Percentiles rank a stretch among this genome's conserved stretches.
phyloP scores from a whole-genome alignment of 1,139 yeast species.

The Suhomyces chickasaworum region DNA sequence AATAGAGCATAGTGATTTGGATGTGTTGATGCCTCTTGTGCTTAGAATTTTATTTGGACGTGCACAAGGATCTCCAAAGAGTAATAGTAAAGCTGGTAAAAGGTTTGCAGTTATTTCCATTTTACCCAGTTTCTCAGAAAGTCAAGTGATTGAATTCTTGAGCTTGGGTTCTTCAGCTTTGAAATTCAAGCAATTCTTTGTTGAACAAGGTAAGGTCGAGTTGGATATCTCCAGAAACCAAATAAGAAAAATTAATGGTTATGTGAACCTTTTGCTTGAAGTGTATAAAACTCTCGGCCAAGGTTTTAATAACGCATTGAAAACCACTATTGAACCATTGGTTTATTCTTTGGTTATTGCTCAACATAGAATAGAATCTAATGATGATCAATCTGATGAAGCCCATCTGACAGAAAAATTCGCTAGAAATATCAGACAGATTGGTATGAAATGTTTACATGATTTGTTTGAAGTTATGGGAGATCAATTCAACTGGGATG shows the following conservation, averaged over 20 bases:
- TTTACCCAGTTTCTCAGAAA: slow-evolving; percentile 61
- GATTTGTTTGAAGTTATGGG: slow-evolving; percentile 54
- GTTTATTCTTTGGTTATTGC: slow-evolving; percentile 59
- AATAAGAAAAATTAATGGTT: slow-evolving; percentile 68
- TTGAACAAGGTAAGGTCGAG: slow-evolving; percentile 10
- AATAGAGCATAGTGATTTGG: slow-evolving; percentile 63
- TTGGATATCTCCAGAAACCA: slow-evolving; percentile 24
- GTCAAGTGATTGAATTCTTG: slow-evolving; percentile 60
- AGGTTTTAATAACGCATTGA: slow-evolving; percentile 52
- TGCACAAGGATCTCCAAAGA: slow-evolving; percentile 60
- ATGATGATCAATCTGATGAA: slow-evolving; percentile 21
- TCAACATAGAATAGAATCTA: slow-evolving; percentile 45
- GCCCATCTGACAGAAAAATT: slow-evolving; percentile 38
- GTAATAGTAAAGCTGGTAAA: slow-evolving; percentile 72
- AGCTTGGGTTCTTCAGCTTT: slow-evolving; percentile 62
- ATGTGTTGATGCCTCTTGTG: slow-evolving; percentile 66
- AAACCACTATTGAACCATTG: slow-evolving; percentile 59
- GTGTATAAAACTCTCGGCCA: slow-evolving; percentile 65
- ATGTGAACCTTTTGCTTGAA: slow-evolving; percentile 66
- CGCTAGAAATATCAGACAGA: slow-evolving; percentile 59
- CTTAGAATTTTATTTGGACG: slow-evolving; percentile 84
- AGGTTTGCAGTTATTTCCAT: slow-evolving; percentile 76
- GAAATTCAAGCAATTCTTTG: slow-evolving; percentile 41
- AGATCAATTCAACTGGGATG: slow-evolving; percentile 56
- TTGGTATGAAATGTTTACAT: slow-evolving; percentile 59